Evolutionary conservation across 2,329 filamentous ascomycete species (phyloP).

Genomic region (Furcasterigmium sp.): DNA sequence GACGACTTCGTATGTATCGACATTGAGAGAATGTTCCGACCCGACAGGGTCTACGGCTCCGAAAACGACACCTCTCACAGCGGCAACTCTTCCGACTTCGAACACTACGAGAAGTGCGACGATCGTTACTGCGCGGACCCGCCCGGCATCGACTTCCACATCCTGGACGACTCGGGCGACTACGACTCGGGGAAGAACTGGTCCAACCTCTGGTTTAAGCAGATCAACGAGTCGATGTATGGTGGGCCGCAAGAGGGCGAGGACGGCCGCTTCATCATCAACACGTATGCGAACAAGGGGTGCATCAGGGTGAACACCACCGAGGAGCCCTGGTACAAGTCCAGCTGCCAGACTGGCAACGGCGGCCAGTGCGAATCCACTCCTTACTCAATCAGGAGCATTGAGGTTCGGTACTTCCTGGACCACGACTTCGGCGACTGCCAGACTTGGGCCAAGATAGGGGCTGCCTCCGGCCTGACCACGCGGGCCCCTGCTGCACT

Average conservation of each 20-base stretch:
- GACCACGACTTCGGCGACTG: not conserved
- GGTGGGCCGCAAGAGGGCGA: constrained; percentile 6
- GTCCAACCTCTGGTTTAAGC: constrained; percentile 10
- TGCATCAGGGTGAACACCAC: constrained; percentile 4
- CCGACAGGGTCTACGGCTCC: not conserved
- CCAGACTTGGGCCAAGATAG: not conserved
- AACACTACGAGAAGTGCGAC: not conserved
- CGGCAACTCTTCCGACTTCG: not conserved
- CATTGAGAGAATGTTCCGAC: not conserved
- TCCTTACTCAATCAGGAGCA: constrained; percentile 2
- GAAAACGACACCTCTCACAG: not conserved
- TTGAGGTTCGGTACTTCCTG: constrained; percentile 1
- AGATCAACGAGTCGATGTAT: not conserved
- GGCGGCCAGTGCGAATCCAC: constrained; percentile 6
- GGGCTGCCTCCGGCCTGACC: not conserved
- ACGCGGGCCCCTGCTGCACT: not conserved
- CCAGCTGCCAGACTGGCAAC: constrained; percentile 8
- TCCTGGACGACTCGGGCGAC: constrained; percentile 6
- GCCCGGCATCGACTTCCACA: constrained; percentile 9
- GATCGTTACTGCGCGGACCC: too few species aligned
- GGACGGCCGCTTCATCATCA: constrained; percentile 8
- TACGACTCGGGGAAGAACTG: constrained; percentile 13
- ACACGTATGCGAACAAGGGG: constrained; percentile 8
- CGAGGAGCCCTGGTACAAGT: constrained; percentile 4
- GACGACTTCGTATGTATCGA: not conserved